These are phyloP conservation scores for Clathrospora elynae DNA, from an alignment of 2,329 filamentous ascomycete genomes.

Conservation along the genomic window DNA sequence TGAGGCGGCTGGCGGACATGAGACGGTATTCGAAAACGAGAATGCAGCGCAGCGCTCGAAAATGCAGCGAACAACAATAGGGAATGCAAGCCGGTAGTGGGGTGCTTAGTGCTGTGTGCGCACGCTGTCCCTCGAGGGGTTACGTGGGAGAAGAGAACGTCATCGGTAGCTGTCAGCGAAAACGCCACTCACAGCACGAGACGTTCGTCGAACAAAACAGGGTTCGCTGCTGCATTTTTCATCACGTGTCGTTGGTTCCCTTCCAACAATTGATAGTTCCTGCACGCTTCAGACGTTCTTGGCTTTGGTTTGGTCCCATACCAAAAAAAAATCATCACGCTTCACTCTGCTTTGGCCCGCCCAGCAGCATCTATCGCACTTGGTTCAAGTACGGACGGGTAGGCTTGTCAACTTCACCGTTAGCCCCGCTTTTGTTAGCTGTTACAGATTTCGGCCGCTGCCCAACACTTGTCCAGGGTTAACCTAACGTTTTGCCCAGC, in stretches of 20 bases:
- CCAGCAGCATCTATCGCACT: too few relatives aligned
- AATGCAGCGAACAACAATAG: constrained; percentile 2
- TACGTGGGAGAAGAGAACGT: constrained; percentile 9
- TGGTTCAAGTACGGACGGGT: too few relatives aligned
- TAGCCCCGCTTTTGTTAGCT: constrained; percentile 16
- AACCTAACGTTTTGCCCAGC: too few relatives aligned
- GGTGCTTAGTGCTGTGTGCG: constrained; percentile 3
- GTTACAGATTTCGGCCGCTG: constrained; percentile 9
- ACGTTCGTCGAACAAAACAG: constrained; percentile 2
- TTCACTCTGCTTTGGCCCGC: too few relatives aligned
- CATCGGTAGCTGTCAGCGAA: constrained; percentile 6
- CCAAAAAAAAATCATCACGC: too few relatives aligned
- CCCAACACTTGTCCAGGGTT: too few relatives aligned
- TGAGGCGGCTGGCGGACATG: constrained; percentile 13
- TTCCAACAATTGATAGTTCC: too few relatives aligned
- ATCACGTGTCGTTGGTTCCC: too few relatives aligned
- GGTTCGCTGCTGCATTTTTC: constrained; percentile 1
- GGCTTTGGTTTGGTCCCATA: too few relatives aligned
- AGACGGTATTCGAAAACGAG: too few relatives aligned
- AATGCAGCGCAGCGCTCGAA: not conserved
- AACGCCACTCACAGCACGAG: not conserved
- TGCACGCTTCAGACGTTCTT: too few relatives aligned
- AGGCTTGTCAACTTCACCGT: too few relatives aligned
- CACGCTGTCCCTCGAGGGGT: constrained; percentile 9
- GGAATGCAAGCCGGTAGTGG: not conserved